These are phyloP conservation scores for Botrytis tulipae DNA, from an alignment of 2,329 filamentous ascomycete genomes.

Conservation along the genomic window DNA sequence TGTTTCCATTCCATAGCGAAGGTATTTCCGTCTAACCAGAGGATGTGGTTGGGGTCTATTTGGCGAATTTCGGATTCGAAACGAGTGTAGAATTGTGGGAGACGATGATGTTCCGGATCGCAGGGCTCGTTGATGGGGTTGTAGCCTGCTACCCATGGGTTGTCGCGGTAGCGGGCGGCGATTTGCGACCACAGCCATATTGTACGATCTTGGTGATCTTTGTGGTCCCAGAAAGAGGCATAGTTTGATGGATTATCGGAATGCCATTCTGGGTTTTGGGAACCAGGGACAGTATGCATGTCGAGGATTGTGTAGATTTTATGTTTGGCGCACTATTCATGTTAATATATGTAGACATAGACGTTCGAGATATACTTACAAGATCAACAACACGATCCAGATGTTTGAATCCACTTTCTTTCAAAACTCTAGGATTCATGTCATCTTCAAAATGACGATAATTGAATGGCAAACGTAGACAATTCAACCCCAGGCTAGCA, in stretches of 20 bases:
- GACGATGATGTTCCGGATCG: slow-evolving; percentile 39
- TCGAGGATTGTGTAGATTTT: slow-evolving; percentile 48
- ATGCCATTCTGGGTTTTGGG: slow-evolving; percentile 51
- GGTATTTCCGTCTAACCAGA: slow-evolving; percentile 53
- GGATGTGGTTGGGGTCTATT: slow-evolving; percentile 49
- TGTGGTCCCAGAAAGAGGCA: slow-evolving; percentile 48
- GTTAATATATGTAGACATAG: not conserved
- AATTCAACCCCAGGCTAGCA: slow-evolving; percentile 55
- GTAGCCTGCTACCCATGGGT: slow-evolving; percentile 41
- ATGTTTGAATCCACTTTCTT: slow-evolving; percentile 48
- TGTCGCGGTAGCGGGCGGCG: slow-evolving; percentile 44
- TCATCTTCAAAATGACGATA: slow-evolving; percentile 57
- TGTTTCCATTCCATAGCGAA: slow-evolving; percentile 52
- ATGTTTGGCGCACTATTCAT: slow-evolving; percentile 40
- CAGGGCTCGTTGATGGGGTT: slow-evolving; percentile 40
- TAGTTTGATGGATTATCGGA: slow-evolving; percentile 42
- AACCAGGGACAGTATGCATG: slow-evolving; percentile 46
- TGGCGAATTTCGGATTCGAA: slow-evolving; percentile 43
- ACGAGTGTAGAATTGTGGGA: slow-evolving; percentile 44
- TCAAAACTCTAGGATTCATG: slow-evolving; percentile 49
- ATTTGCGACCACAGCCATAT: slow-evolving; percentile 47
- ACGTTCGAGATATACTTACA: slow-evolving; percentile 17
- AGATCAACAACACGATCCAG: slow-evolving; percentile 50
- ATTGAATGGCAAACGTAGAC: slow-evolving; percentile 59
- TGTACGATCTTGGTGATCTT: slow-evolving; percentile 47